Base-by-base conservation (phyloP, 306 rosid genomes). In the Chamaecrista fasciculata region DNA sequence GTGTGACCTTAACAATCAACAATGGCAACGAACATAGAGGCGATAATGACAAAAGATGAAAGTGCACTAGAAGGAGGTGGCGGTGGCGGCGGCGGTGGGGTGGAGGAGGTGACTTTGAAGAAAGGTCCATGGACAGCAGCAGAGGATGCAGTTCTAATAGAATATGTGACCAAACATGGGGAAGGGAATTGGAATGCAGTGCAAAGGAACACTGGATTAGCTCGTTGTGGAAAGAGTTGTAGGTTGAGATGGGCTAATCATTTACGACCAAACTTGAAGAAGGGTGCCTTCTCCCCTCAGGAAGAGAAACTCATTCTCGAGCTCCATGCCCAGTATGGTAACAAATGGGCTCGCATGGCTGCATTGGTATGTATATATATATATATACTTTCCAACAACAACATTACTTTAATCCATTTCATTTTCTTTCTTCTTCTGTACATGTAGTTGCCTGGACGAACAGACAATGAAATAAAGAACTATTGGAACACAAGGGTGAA, bases 341-440 rank as follows among this genome's bases (percentile, higher is more conserved):
- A 86, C 79, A 86, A 86, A 78, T 86, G 91, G 91, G 91, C 91
- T 43, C 84, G 83, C 57, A 86, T 86, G 88, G 91, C 86, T 6
- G 69, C 86, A 53, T 88, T 83, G 81, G 91, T 83, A 61, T 9
- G 37, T 36, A 1, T 10, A 6, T 12, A 7, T 18, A 5, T 62
- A 12, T 0, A 6, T 31, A 31, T 6, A 31, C 2, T 31, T 31
- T 6, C 8, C 3, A 6, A 9, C 57, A 1, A 1, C 4, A 24
- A n/a, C 31, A 3, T 47, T 36, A 28, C 5, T 25, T 11, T 26
- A 9, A 4, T 8, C 2, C 11, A 37, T 28, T 0, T 8, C 9
- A 5, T 26, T 2, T 5, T 2, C 2, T 1, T 1, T 51, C 1
- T 36, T 7, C 10, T 0, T 40, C 10, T 25, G 9, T 33, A 49